Percentiles rank a stretch among this genome's conserved stretches.
Conservation (phyloP, 2,329 filamentous ascomycete genomes). For the Aspergillus novoparasiticus region DNA sequence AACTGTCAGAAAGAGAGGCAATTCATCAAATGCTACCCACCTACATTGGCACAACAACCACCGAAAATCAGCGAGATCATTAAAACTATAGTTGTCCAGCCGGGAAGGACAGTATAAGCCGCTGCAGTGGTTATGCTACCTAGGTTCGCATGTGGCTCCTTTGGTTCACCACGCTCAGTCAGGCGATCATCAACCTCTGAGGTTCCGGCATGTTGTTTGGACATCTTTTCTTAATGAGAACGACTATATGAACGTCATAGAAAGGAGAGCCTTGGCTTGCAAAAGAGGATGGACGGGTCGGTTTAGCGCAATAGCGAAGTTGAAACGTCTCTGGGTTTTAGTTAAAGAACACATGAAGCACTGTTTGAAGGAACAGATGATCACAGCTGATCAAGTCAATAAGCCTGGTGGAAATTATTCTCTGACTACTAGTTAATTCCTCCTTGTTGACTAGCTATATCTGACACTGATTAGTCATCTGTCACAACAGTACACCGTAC, state of each 20-base stretch:
- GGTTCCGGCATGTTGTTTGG: not conserved
- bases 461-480: not conserved
- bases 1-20: conserved; percentile 25
- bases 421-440: not conserved
- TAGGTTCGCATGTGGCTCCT: conserved; percentile 4
- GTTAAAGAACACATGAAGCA: not conserved
- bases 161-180: not conserved
- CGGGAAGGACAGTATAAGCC: conserved; percentile 50
- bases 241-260: not conserved
- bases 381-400: not conserved
- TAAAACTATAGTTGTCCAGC: conserved; percentile 63
- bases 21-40: conserved; percentile 31
- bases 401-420: not conserved
- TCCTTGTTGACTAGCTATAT: not conserved
- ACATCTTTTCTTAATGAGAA: not conserved
- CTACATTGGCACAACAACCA: conserved; percentile 90
- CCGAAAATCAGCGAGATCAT: conserved; percentile 91
- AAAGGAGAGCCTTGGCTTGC: not conserved
- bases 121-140: conserved; percentile 30
- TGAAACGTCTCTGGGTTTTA: not conserved
- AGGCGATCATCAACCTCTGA: not conserved
- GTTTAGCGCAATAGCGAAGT: not conserved
- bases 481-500: no score
- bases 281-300: not conserved
- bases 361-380: not conserved